Evolutionary conservation across 2,329 filamentous ascomycete species (phyloP).

Genomic region (Aureobasidium sp.): DNA sequence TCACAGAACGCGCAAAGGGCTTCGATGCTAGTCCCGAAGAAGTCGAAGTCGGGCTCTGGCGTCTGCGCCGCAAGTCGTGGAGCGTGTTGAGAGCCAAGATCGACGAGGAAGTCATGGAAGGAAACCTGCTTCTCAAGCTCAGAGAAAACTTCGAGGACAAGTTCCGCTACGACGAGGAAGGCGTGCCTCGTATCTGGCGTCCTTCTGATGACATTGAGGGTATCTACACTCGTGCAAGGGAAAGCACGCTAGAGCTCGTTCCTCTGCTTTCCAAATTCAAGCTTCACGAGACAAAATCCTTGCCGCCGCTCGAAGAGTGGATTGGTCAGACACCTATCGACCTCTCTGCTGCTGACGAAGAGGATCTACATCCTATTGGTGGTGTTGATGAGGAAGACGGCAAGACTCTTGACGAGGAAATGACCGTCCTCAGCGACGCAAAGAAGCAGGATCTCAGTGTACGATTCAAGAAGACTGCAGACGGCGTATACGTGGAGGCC

Average conservation of each 20-base stretch:
- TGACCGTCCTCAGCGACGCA: slow-evolving; percentile 82
- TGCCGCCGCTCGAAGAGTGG: slow-evolving; percentile 77
- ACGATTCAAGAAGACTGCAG: slow-evolving; percentile 95
- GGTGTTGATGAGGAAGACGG: slow-evolving; percentile 83
- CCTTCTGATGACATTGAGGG: slow-evolving; percentile 97
- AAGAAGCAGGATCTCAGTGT: slow-evolving; percentile 88
- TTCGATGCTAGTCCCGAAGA: slow-evolving; percentile 90
- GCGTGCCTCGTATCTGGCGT: slow-evolving; percentile 93
- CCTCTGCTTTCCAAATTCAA: slow-evolving; percentile 81
- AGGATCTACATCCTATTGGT: slow-evolving; percentile 80
- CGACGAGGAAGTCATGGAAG: slow-evolving; percentile 96
- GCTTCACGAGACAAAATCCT: slow-evolving; percentile 61
- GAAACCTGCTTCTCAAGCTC: slow-evolving; percentile 88
- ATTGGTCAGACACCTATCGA: slow-evolving; percentile 69
- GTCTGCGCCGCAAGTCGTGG: slow-evolving; percentile 90
- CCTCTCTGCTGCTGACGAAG: slow-evolving; percentile 74
- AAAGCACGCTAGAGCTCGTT: slow-evolving; percentile 85
- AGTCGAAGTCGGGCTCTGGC: slow-evolving; percentile 87
- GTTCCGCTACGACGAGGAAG: slow-evolving; percentile 92
- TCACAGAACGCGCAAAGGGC: slow-evolving; percentile 80
- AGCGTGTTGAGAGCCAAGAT: slow-evolving; percentile 80
- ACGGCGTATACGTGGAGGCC: slow-evolving; percentile 95
- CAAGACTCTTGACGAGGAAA: slow-evolving; percentile 91
- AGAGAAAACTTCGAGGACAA: slow-evolving; percentile 99
- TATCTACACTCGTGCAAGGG: slow-evolving; percentile 81